These are phyloP conservation scores for Allium sativum DNA, from an alignment of 106 monocot species.

Conservation along the genomic window DNA sequence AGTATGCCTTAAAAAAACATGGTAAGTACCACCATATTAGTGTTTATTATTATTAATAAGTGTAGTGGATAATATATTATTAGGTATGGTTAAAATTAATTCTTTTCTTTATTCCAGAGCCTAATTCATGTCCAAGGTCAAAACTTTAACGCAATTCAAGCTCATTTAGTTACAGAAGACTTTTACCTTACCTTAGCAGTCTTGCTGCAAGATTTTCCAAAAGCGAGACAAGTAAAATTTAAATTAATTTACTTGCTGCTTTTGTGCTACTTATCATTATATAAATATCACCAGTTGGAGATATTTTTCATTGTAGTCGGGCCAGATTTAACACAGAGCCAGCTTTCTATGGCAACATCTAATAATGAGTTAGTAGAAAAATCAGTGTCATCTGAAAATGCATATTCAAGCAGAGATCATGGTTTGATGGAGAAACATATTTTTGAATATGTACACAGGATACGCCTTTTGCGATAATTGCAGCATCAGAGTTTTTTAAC, in stretches of 20 bases:
- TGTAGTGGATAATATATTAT: too few species aligned
- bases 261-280: background rate
- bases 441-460: constrained; percentile 22
- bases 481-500: constrained; percentile 75
- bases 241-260: background rate
- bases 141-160: constrained; percentile 35
- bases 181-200: constrained; percentile 56
- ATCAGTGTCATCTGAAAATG: background rate
- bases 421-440: background rate
- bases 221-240: constrained; percentile 19
- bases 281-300: background rate
- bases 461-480: constrained; percentile 66
- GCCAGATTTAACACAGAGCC: constrained; percentile 11
- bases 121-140: constrained; percentile 22
- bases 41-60: background rate
- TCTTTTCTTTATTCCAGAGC: constrained; percentile 20
- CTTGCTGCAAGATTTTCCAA: constrained; percentile 36
- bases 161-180: constrained; percentile 57
- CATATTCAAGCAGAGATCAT: background rate
- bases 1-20: background rate
- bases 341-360: constrained; percentile 5
- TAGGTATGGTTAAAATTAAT: background rate
- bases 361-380: constrained; percentile 9
- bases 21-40: constrained; percentile 4
- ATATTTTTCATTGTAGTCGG: constrained; percentile 10